A percentile compares a stretch with the other conserved stretches of the same genome.
Evolutionary conservation across 306 rosid genomes (phyloP).

Genomic region (Sicyos edulis): DNA sequence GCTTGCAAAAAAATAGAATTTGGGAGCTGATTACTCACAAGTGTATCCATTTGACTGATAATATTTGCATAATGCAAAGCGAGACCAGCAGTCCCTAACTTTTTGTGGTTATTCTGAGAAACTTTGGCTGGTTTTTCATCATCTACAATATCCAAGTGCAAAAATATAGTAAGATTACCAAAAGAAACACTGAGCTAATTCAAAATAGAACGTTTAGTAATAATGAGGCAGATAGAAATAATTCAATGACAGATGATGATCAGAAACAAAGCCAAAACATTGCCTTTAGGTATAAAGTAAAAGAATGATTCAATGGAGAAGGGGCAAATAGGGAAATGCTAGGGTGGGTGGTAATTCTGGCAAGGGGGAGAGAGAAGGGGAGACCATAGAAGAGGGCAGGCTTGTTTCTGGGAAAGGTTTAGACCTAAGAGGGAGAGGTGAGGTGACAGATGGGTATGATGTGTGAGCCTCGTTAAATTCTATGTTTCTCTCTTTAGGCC

Average conservation of each 20-base stretch:
- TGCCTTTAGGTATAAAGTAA: not conserved
- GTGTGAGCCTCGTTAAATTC: too few relatives aligned
- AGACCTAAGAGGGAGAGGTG: too few relatives aligned
- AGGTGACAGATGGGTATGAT: too few relatives aligned
- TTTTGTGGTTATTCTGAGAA: slow-evolving; percentile 50
- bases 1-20: not conserved
- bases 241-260: not conserved
- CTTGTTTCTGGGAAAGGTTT: too few relatives aligned
- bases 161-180: not conserved
- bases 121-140: slow-evolving; percentile 45
- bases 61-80: slow-evolving; percentile 94
- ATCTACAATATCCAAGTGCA: slow-evolving; percentile 46
- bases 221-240: not conserved
- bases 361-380: too few relatives aligned
- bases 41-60: slow-evolving; percentile 82
- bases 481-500: too few relatives aligned
- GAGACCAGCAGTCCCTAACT: slow-evolving; percentile 91
- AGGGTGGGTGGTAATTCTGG: too few relatives aligned
- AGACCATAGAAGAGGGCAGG: too few relatives aligned
- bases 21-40: slow-evolving; percentile 51
- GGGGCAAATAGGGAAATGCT: too few relatives aligned
- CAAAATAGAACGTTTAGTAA: not conserved
- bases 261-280: not conserved
- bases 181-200: not conserved
- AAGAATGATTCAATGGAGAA: not conserved